phyloP scores from a whole-genome alignment of 106 monocot species.

The Vanilla planifolia region DNA sequence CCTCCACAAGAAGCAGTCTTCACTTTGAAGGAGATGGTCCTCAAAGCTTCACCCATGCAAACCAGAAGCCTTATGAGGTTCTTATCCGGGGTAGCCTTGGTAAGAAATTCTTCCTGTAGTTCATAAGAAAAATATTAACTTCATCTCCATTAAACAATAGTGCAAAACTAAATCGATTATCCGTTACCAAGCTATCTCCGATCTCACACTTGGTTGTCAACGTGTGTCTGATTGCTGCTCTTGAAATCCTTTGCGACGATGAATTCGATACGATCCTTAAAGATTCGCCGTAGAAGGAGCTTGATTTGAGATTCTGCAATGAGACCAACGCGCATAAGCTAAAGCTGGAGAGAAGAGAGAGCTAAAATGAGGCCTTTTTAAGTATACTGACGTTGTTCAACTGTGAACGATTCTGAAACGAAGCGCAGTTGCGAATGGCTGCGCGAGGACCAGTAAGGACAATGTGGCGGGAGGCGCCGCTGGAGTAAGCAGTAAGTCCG shows the following conservation, averaged over 20 bases:
- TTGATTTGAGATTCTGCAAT: constrained; percentile 37
- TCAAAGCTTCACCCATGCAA: constrained; percentile 89
- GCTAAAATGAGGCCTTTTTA: neutral
- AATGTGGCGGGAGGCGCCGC: constrained; percentile 25
- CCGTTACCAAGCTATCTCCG: constrained; percentile 55
- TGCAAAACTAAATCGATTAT: neutral
- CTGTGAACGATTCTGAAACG: constrained; percentile 11
- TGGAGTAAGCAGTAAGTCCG: constrained; percentile 64
- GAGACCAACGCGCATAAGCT: neutral
- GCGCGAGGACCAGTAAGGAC: constrained; percentile 15
- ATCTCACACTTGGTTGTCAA: constrained; percentile 73
- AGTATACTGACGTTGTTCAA: constrained; percentile 8
- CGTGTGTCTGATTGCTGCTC: constrained; percentile 13
- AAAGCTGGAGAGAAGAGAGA: neutral
- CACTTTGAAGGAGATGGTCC: constrained; percentile 97
- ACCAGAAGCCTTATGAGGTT: constrained; percentile 78
- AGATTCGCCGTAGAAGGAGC: constrained; percentile 62
- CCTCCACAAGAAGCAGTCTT: constrained; percentile 87
- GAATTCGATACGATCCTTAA: constrained; percentile 24
- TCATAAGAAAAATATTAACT: neutral
- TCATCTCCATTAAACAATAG: neutral
- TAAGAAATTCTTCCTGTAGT: constrained; percentile 80
- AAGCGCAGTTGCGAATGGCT: constrained; percentile 16
- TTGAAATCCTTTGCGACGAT: constrained; percentile 2
- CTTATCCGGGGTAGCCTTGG: constrained; percentile 88